Evolutionary conservation across 23 red algal species (phyloP), one percentile per base, ranked within the genome.

Genomic region (Gracilaria vermiculophylla): DNA sequence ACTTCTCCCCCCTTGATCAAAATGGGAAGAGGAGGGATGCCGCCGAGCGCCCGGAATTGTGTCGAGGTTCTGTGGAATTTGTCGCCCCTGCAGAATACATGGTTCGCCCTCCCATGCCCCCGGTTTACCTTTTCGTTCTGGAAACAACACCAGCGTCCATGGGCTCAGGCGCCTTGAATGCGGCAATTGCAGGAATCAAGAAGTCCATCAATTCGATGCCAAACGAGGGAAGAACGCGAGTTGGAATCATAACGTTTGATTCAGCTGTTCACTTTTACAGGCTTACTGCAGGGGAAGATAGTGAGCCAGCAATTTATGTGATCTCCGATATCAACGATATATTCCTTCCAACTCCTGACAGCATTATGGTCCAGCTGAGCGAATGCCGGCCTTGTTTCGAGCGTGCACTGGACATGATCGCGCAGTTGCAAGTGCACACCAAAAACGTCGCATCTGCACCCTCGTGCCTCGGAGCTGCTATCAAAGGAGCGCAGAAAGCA

Each of bases 1-100:
- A 99, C 82, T 99, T 94, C 74, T 64, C 85, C 1, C 90, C 97
- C n/a, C 72, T 99, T 47, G 97, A 99, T 80, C 67, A 77, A 48
- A 55, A 89, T 21, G 92, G 92, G 41, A 82, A 83, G 57, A 81
- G 97, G 37, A 44, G 69, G 12, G 97, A 99, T 58, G 92, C 90
- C 0, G 77, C 78, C 15, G 34, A 94, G 45, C 82, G 97, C 50
- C 90, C 92, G 2, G 97, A 99, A 81, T 55, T 99, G 70, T 61
- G 58, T 32, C 82, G 83, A 31, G 97, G 92, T 12, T 79, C 75
- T 58, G 89, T 94, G 28, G 97, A 95, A 60, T 93, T 99, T 88
- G 97, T 96, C 24, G 97, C 97, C 14, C 97, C 97, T 55, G 89
- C 92, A 3, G 93, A 99, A 64, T 99, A 99, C 52, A 99, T 99